A percentile compares a stretch with the other conserved stretches of the same genome.
Conservation (phyloP, 2,329 filamentous ascomycete species). For the Graphilbum fragrans region DNA sequence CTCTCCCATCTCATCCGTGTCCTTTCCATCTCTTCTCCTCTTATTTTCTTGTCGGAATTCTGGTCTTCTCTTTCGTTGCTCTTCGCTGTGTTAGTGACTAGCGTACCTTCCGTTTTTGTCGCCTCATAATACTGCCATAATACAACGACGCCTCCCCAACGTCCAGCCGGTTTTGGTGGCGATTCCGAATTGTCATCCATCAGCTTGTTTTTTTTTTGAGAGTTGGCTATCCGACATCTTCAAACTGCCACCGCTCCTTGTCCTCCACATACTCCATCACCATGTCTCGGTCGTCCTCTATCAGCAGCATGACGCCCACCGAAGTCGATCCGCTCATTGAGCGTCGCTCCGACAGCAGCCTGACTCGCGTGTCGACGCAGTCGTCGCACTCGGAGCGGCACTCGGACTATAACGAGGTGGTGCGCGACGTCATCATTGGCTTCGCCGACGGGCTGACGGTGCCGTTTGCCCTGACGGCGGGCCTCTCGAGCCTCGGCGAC, state of each 20-base stretch:
- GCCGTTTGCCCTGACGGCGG: conserved; percentile 67
- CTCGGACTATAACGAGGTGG: conserved; percentile 28
- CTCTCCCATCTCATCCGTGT: too few species aligned
- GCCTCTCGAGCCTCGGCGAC: conserved; percentile 53
- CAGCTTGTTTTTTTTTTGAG: background rate
- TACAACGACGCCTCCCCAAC: too few species aligned
- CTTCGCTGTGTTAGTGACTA: conserved; percentile 7
- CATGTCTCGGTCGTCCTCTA: background rate
- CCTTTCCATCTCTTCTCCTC: too few species aligned
- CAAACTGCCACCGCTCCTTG: background rate
- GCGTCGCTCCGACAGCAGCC: conserved; percentile 9
- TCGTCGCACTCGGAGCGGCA: conserved; percentile 10
- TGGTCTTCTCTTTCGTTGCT: background rate
- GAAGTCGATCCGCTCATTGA: conserved; percentile 11
- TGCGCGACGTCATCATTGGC: conserved; percentile 60
- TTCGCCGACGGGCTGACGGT: conserved; percentile 71
- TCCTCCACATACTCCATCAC: background rate
- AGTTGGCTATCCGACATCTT: background rate
- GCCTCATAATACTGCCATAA: background rate
- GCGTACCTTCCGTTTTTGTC: conserved; percentile 10
- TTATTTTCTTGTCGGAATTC: background rate
- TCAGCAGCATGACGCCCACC: conserved; percentile 1
- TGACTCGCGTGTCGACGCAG: conserved; percentile 8
- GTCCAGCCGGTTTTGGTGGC: background rate
- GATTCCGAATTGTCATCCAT: background rate